phyloP scores from a whole-genome alignment of 805 yeast genomes.

The Candida nemodendra region DNA sequence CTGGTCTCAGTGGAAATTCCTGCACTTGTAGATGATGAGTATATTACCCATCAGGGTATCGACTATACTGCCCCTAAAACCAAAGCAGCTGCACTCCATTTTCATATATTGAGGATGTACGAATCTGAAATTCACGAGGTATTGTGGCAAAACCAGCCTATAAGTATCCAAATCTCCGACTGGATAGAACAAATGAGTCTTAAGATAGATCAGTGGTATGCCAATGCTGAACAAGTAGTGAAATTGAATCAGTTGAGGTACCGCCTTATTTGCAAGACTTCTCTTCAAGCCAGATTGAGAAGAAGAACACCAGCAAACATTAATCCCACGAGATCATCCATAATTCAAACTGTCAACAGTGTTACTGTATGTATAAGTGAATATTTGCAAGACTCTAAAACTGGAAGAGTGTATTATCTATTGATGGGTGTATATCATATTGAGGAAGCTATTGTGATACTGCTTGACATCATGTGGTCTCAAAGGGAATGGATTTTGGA shows the following conservation, averaged over 20 bases:
- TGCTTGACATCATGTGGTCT: slow-evolving; percentile 15
- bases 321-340: slow-evolving; percentile 4
- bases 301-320: slow-evolving; percentile 14
- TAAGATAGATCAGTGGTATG: slow-evolving; percentile 11
- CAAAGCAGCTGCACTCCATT: slow-evolving; percentile 15
- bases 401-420: slow-evolving; percentile 11
- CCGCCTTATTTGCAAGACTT: slow-evolving; percentile 12
- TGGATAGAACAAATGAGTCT: slow-evolving; percentile 9
- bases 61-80: slow-evolving; percentile 16
- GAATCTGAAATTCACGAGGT: slow-evolving; percentile 16
- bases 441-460: slow-evolving; percentile 8
- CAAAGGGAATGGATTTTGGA: slow-evolving; percentile 14
- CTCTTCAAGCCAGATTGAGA: slow-evolving; percentile 9
- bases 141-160: slow-evolving; percentile 12
- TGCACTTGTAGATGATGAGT: slow-evolving; percentile 12
- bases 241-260: slow-evolving; percentile 14
- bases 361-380: slow-evolving; percentile 8
- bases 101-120: slow-evolving; percentile 10
- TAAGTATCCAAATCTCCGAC: slow-evolving; percentile 1
- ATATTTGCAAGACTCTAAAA: slow-evolving; percentile 9
- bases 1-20: slow-evolving; percentile 11
- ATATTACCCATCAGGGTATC: slow-evolving; percentile 11
- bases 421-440: slow-evolving; percentile 11
- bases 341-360: slow-evolving; percentile 4
- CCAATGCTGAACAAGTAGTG: slow-evolving; percentile 14